Percentiles rank a stretch among this genome's conserved stretches.
phyloP scores from a whole-genome alignment of 805 yeast genomes.

The Metschnikowia baotianmanensis region DNA sequence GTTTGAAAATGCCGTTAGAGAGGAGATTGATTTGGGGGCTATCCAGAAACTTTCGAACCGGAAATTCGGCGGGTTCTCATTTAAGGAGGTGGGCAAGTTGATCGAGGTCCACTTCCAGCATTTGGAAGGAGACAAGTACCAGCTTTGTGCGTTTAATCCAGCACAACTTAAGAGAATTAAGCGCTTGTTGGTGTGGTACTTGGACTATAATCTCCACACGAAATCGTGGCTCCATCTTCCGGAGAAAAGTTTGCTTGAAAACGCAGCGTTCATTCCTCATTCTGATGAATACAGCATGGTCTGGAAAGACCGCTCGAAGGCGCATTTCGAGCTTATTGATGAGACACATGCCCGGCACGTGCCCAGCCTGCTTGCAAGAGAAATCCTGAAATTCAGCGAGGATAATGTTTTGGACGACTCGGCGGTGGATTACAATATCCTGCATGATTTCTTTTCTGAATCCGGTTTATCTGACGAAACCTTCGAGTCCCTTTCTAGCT shows the following conservation, averaged over 20 bases:
- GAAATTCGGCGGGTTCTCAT: constrained; percentile 27
- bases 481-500: constrained; percentile 8
- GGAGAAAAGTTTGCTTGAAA: constrained; percentile 2
- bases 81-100: constrained; percentile 27
- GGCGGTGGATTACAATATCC: constrained; percentile 2
- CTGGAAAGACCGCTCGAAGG: constrained; percentile 30
- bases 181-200: constrained; percentile 38
- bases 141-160: constrained; percentile 27
- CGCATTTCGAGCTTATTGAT: constrained; percentile 15
- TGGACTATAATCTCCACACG: constrained; percentile 32
- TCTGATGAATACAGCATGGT: constrained; percentile 30
- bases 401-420: constrained; percentile 1
- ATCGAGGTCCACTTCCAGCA: constrained; percentile 38
- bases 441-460: constrained; percentile 3
- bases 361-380: constrained; percentile 8
- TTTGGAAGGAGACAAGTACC: constrained; percentile 26
- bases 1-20: constrained; percentile 26
- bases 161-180: constrained; percentile 35
- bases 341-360: background rate
- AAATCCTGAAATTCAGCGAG: constrained; percentile 11
- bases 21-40: constrained; percentile 31
- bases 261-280: constrained; percentile 23
- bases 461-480: constrained; percentile 18
- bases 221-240: constrained; percentile 22
- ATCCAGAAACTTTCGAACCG: constrained; percentile 27